phyloP scores from a whole-genome alignment of 2,329 filamentous ascomycete species.

The Trichophyton verrucosum region DNA sequence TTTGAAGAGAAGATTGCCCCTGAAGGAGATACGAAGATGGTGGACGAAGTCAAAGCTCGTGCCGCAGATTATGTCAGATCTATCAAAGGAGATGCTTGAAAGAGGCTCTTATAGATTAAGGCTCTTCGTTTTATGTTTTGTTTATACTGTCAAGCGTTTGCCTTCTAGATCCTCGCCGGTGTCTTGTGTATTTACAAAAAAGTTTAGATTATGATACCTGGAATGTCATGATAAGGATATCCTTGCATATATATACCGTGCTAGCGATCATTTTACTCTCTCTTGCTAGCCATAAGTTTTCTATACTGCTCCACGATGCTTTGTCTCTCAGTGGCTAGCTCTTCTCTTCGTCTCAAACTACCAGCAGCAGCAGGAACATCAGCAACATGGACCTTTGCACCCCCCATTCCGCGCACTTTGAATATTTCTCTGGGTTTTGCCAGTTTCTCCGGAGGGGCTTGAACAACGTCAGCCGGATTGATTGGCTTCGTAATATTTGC shows the following conservation, averaged over 20 bases:
- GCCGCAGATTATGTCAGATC: conserved; percentile 57
- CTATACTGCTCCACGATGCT: conserved; percentile 64
- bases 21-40: conserved; percentile 54
- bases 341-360: conserved; percentile 59
- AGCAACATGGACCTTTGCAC: conserved; percentile 53
- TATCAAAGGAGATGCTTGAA: conserved; percentile 21
- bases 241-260: not conserved
- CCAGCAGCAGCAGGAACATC: conserved; percentile 58
- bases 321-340: conserved; percentile 55
- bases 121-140: not conserved
- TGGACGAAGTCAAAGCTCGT: conserved; percentile 57
- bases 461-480: conserved; percentile 44
- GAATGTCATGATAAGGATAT: conserved; percentile 3
- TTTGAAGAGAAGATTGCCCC: conserved; percentile 59
- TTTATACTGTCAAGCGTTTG: not conserved
- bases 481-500: conserved; percentile 29
- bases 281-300: conserved; percentile 51
- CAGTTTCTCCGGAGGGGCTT: conserved; percentile 63
- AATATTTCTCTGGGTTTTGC: conserved; percentile 51
- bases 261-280: conserved; percentile 16
- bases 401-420: conserved; percentile 44
- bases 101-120: not conserved
- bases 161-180: not conserved
- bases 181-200: not conserved
- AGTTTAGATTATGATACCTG: conserved; percentile 8